These are phyloP conservation scores for Silybum marianum DNA, from an alignment of 129 eudicot species.

Conservation along the genomic window DNA sequence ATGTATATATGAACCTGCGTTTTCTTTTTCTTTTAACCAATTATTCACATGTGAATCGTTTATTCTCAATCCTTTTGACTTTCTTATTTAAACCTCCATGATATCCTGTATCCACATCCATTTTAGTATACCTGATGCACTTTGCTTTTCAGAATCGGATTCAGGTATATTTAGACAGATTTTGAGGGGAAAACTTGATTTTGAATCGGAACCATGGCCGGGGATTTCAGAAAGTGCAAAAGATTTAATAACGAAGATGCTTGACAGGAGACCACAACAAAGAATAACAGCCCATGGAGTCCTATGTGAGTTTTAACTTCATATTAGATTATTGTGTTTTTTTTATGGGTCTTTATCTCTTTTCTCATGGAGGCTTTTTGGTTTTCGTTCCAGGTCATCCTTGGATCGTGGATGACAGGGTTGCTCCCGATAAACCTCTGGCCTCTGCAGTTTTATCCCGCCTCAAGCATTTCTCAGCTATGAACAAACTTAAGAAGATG, in stretches of 20 bases:
- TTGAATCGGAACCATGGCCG: conserved; percentile 61
- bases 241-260: conserved; percentile 55
- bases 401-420: conserved; percentile 59
- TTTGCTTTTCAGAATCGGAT: conserved; percentile 42
- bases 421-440: conserved; percentile 65
- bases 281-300: conserved; percentile 57
- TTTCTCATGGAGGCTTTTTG: conserved; percentile 2
- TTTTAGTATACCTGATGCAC: neutral
- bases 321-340: conserved; percentile 1
- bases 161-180: conserved; percentile 55
- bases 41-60: neutral
- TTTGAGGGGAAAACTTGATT: conserved; percentile 50
- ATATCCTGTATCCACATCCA: neutral
- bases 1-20: neutral
- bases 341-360: neutral
- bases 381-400: conserved; percentile 51
- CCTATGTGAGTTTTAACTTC: conserved; percentile 40
- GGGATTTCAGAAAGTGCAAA: conserved; percentile 52
- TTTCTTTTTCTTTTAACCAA: neutral
- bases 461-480: conserved; percentile 62
- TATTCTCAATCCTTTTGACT: neutral
- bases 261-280: conserved; percentile 43
- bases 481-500: conserved; percentile 67
- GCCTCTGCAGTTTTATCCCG: conserved; percentile 67
- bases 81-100: neutral